Conservation (phyloP, 257 asterid genomes). For the Paraleonurus japonicus region DNA sequence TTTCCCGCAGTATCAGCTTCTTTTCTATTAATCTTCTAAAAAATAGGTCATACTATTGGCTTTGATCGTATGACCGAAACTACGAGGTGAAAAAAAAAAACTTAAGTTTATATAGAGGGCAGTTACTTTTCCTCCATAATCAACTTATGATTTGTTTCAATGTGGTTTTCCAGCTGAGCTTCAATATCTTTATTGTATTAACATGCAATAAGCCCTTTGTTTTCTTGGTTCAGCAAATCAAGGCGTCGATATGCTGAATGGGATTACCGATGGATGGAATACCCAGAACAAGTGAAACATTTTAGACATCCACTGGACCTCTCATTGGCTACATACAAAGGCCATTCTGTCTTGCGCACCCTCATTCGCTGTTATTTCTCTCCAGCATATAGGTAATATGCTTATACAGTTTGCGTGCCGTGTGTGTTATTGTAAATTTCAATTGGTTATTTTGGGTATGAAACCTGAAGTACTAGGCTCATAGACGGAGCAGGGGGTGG, state of each 20-base stretch:
- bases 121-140: neutral
- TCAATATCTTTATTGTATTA: neutral
- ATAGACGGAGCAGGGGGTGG: no score
- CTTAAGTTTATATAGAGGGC: neutral
- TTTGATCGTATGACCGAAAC: neutral
- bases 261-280: conserved; percentile 94
- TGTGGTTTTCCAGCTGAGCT: neutral
- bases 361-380: conserved; percentile 95
- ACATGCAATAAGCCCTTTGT: conserved; percentile 3
- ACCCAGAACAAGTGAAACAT: conserved; percentile 54
- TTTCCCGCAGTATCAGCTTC: conserved; percentile 10
- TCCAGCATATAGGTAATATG: conserved; percentile 72
- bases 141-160: neutral
- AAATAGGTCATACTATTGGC: neutral
- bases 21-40: neutral
- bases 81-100: neutral
- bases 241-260: conserved; percentile 51
- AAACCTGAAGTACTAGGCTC: no score
- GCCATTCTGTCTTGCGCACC: conserved; percentile 83
- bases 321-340: conserved; percentile 82
- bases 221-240: conserved; percentile 50
- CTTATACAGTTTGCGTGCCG: neutral
- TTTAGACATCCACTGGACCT: conserved; percentile 53
- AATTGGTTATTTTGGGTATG: neutral
- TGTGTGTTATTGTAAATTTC: neutral